These are phyloP conservation scores for Syncephalastrum monosporum DNA, from an alignment of 371 early-diverging fungal genomes.

Conservation along the genomic window DNA sequence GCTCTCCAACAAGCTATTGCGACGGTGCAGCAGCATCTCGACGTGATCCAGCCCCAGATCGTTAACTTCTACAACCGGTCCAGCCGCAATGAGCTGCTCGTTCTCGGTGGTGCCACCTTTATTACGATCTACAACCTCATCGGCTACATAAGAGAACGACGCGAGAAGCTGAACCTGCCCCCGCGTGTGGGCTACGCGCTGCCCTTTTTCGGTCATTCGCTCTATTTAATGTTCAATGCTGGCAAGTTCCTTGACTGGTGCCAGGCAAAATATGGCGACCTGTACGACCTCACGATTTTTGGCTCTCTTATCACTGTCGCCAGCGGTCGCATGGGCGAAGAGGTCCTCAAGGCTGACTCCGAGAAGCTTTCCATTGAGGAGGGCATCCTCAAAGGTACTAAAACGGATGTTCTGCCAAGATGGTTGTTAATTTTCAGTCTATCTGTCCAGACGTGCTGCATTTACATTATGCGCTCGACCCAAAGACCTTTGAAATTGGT, in stretches of 20 bases:
- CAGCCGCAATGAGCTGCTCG: slow-evolving; percentile 22
- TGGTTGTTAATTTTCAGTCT: not conserved
- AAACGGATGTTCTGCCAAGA: not conserved
- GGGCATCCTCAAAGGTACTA: slow-evolving; percentile 30
- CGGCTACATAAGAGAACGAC: slow-evolving; percentile 19
- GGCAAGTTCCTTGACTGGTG: slow-evolving; percentile 39
- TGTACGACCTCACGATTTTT: slow-evolving; percentile 23
- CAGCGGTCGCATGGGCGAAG: slow-evolving; percentile 27
- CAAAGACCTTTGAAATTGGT: slow-evolving; percentile 24
- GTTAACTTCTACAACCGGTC: slow-evolving; percentile 20
- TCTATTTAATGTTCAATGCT: slow-evolving; percentile 21
- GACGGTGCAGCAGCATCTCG: too few relatives aligned
- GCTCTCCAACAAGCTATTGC: too few relatives aligned
- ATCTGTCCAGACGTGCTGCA: slow-evolving; percentile 23
- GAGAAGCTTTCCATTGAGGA: slow-evolving; percentile 27
- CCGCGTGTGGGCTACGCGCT: slow-evolving; percentile 32
- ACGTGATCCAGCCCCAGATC: too few relatives aligned
- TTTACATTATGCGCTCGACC: slow-evolving; percentile 29
- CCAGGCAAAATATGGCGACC: slow-evolving; percentile 29
- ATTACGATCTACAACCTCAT: slow-evolving; percentile 24
- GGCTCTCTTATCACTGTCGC: slow-evolving; percentile 26
- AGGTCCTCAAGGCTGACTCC: slow-evolving; percentile 26
- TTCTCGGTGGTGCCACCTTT: slow-evolving; percentile 29
- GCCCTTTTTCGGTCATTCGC: slow-evolving; percentile 35
- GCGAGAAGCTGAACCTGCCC: slow-evolving; percentile 26